Conservation (phyloP, 768 basidiomycete genomes). For the Termitomyces sp. region DNA sequence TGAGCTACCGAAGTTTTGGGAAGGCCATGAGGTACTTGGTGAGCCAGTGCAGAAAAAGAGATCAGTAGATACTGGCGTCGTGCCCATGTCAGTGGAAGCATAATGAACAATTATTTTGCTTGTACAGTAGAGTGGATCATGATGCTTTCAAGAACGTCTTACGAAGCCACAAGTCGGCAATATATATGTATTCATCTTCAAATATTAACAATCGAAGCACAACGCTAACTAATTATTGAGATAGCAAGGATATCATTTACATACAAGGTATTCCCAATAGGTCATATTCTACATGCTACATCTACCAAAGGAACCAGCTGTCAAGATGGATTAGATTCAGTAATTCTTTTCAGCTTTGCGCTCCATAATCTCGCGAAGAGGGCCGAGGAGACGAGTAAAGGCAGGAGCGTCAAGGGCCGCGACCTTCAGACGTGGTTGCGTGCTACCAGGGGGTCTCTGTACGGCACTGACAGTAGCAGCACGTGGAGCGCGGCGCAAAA, state of each 20-base stretch:
- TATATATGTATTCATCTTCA: background rate
- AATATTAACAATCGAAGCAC: background rate
- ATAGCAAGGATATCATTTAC: slow-evolving; percentile 5
- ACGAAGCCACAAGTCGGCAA: background rate
- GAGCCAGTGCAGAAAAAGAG: slow-evolving; percentile 24
- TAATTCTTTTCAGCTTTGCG: slow-evolving; percentile 80
- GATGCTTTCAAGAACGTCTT: background rate
- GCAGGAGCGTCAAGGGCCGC: slow-evolving; percentile 90
- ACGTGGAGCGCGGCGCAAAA: slow-evolving; percentile 83
- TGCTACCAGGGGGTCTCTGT: slow-evolving; percentile 34
- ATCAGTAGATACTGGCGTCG: slow-evolving; percentile 29
- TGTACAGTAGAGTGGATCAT: slow-evolving; percentile 10
- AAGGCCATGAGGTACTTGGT: slow-evolving; percentile 70
- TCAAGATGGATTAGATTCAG: slow-evolving; percentile 1
- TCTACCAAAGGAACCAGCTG: slow-evolving; percentile 20
- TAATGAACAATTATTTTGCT: slow-evolving; percentile 16
- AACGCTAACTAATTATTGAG: background rate
- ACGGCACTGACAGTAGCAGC: slow-evolving; percentile 95
- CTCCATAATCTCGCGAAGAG: slow-evolving; percentile 90
- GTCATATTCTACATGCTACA: slow-evolving; percentile 2
- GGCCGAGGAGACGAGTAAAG: slow-evolving; percentile 91
- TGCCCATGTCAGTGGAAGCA: slow-evolving; percentile 44
- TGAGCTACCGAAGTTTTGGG: slow-evolving; percentile 86
- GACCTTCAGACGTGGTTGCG: slow-evolving; percentile 73
- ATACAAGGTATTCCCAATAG: slow-evolving; percentile 12